Conservation (phyloP, 257 asterid genomes). For the Misopates orontium region DNA sequence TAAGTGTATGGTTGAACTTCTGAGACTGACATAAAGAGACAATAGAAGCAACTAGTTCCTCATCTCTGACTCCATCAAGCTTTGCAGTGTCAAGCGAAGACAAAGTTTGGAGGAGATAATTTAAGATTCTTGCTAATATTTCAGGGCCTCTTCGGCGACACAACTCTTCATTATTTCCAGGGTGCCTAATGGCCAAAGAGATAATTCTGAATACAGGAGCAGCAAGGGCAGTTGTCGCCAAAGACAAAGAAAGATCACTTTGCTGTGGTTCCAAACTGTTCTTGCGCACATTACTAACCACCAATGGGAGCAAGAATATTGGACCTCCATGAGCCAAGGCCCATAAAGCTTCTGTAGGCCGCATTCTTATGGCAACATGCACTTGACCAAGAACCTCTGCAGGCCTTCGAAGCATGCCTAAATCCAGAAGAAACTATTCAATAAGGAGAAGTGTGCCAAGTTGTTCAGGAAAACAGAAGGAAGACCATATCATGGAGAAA, state of each 20-base stretch:
- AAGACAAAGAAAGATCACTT: conserved; percentile 68
- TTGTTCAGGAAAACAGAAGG: conserved; percentile 23
- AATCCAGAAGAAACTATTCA: conserved; percentile 31
- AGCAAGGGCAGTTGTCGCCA: conserved; percentile 79
- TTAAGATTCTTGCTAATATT: conserved; percentile 81
- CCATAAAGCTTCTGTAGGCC: conserved; percentile 95
- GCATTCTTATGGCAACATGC: conserved; percentile 90
- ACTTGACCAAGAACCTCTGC: conserved; percentile 99
- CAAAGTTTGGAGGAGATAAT: conserved; percentile 82
- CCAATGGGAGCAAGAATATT: conserved; percentile 84
- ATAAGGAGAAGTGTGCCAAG: conserved; percentile 23
- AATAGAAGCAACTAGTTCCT: conserved; percentile 92
- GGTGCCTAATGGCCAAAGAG: conserved; percentile 80
- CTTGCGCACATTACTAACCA: conserved; percentile 78
- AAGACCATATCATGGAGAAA: conserved; percentile 13
- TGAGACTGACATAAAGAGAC: conserved; percentile 91
- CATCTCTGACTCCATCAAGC: conserved; percentile 69
- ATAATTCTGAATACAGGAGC: conserved; percentile 91
- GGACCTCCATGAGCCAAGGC: conserved; percentile 98
- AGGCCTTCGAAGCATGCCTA: conserved; percentile 89
- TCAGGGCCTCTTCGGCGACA: conserved; percentile 93
- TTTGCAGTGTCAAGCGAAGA: conserved; percentile 63
- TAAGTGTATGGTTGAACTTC: conserved; percentile 73
- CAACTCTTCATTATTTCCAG: conserved; percentile 93
- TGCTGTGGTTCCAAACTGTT: conserved; percentile 81